Base-by-base conservation (phyloP, 495 filamentous ascomycete species). In the Xylaria curta region DNA sequence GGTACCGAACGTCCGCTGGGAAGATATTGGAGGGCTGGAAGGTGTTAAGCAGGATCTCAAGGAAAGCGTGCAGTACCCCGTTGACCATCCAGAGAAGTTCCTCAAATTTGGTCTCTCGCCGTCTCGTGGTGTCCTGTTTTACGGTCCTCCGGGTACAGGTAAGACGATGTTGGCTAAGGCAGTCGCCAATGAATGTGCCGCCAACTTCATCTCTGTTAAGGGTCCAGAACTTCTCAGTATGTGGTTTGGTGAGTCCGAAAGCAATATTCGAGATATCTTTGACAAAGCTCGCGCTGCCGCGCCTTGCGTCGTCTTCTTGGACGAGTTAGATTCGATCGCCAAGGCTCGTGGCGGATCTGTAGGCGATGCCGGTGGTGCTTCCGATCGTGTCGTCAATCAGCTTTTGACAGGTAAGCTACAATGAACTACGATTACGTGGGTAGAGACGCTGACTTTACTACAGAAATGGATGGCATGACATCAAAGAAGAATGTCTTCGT, bases 401-500 rank as follows among this genome's bases (percentile, higher is more conserved):
- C 93, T 99, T 82, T 85, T 99, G 81, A 99, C 96, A 68, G 94
- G 93, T 95, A 89, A 88, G 91, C 24, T 38, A n/a, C 31, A 4
- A 19, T 12, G 19, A 46, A 3, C 10, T 19, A 8, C n/a, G 24
- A 36, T 17, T 9, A 3, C 0, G 40, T 6, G 21, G 0, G 19
- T 12, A 19, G 13, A 46, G 7, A 8, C 24, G 15, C 89, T 91
- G 85, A 91, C 77, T 42, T 26, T 9, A 3, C 51, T 75, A 47
- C 78, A 95, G 94, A 97, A 89, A 97, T 97, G 94, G 94, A 97
- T 76, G 94, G 94, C 77, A 97, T 97, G 94, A 98, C 97, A 60
- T 97, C 95, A 9, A 99, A 99, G 93, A 99, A 99, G 92, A 99
- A 99, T 83, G 96, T 99, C 76, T 99, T 99, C 85, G 96, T 99